Percentiles rank a stretch among this genome's conserved stretches.
Evolutionary conservation across 768 basidiomycete genomes (phyloP).

Genomic region (Nidula microcarpa): DNA sequence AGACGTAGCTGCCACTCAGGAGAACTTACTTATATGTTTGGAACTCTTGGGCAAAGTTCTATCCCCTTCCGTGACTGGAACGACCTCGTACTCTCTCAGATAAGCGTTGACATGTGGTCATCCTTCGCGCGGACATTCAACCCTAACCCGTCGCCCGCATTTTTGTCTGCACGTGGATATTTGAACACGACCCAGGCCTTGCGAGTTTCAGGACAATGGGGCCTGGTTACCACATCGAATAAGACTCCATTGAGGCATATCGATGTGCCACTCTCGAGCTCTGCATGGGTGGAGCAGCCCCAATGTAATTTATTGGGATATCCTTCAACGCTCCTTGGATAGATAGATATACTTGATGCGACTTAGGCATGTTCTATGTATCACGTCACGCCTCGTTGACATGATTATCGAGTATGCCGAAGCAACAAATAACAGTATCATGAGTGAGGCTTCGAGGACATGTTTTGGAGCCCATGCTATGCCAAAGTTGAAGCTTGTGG

Average conservation of each 20-base stretch:
- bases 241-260: slow-evolving; percentile 25
- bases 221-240: slow-evolving; percentile 22
- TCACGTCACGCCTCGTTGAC: too few species aligned
- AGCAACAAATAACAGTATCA: too few species aligned
- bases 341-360: neutral
- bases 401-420: too few species aligned
- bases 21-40: slow-evolving; percentile 24
- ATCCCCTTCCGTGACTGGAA: slow-evolving; percentile 41
- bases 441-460: too few species aligned
- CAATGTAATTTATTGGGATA: slow-evolving; percentile 36
- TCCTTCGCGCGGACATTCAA: slow-evolving; percentile 43
- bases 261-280: slow-evolving; percentile 26
- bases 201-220: slow-evolving; percentile 26
- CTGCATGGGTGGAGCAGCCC: slow-evolving; percentile 25
- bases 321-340: slow-evolving; percentile 11
- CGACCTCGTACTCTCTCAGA: slow-evolving; percentile 42
- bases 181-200: slow-evolving; percentile 25
- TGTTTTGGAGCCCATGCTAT: too few species aligned
- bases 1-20: slow-evolving; percentile 24
- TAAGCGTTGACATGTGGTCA: slow-evolving; percentile 41
- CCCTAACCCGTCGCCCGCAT: slow-evolving; percentile 39
- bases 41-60: slow-evolving; percentile 32
- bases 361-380: too few species aligned
- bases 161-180: slow-evolving; percentile 40
- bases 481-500: too few species aligned